These are phyloP conservation scores for Botrytis deweyae DNA, from an alignment of 2,329 filamentous ascomycete species.

Conservation along the genomic window DNA sequence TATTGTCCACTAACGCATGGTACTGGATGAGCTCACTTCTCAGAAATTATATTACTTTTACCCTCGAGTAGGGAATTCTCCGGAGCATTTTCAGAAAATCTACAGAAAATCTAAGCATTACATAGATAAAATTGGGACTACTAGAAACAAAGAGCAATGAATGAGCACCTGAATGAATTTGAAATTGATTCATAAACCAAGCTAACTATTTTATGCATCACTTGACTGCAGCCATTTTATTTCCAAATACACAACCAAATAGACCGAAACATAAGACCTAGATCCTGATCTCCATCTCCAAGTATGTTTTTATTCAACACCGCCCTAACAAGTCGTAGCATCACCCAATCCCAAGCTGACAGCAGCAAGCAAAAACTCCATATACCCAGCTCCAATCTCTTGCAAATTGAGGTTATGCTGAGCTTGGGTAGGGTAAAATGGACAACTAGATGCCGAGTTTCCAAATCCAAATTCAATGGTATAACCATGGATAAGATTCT, in stretches of 20 bases:
- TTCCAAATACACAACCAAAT: neutral
- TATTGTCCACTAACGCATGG: neutral
- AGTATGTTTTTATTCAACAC: neutral
- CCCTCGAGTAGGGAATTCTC: neutral
- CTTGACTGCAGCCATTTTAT: neutral
- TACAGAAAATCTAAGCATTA: neutral
- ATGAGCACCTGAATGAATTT: neutral
- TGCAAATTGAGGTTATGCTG: slow-evolving; percentile 47
- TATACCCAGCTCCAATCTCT: slow-evolving; percentile 49
- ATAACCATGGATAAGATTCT: slow-evolving; percentile 45
- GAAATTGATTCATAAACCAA: neutral
- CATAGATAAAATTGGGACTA: neutral
- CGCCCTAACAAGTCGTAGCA: slow-evolving; percentile 22
- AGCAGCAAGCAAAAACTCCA: slow-evolving; percentile 45
- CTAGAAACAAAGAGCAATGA: neutral
- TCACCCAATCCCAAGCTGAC: slow-evolving; percentile 2
- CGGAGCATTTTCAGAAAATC: neutral
- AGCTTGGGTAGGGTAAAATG: slow-evolving; percentile 48
- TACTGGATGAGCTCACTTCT: neutral
- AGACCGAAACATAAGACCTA: neutral
- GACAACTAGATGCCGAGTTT: slow-evolving; percentile 31
- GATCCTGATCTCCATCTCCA: neutral
- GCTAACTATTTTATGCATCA: neutral
- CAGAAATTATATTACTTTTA: neutral
- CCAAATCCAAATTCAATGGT: slow-evolving; percentile 50